phyloP scores from a whole-genome alignment of 352 stramenopile species.

The Phytophthora melonis region DNA sequence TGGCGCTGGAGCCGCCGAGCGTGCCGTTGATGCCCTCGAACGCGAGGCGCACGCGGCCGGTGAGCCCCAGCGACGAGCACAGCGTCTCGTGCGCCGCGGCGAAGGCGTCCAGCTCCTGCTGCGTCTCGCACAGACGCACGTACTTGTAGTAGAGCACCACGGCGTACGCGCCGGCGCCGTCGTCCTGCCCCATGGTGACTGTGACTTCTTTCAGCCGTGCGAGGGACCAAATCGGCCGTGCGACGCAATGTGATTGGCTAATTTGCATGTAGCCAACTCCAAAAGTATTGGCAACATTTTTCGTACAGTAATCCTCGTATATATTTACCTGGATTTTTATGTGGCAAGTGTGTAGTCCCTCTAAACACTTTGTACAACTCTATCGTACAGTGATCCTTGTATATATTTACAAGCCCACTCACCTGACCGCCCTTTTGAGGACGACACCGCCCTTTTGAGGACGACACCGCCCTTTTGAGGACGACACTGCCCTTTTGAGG shows the following conservation, averaged over 20 bases:
- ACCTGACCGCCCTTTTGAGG: no score
- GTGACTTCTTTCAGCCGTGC: neutral
- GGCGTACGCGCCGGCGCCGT: slow-evolving; percentile 38
- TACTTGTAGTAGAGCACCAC: slow-evolving; percentile 92
- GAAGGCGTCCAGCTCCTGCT: slow-evolving; percentile 46
- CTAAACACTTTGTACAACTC: no score
- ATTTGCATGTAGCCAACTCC: neutral
- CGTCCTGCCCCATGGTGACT: slow-evolving; percentile 23
- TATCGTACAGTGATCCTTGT: no score
- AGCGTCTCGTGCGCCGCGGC: slow-evolving; percentile 56
- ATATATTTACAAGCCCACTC: no score
- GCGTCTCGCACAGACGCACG: slow-evolving; percentile 58
- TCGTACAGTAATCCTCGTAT: neutral
- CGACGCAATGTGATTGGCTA: neutral
- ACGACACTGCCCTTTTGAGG: no score
- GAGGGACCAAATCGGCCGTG: neutral
- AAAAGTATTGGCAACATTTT: neutral
- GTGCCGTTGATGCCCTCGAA: slow-evolving; percentile 91
- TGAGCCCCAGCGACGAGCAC: slow-evolving; percentile 63
- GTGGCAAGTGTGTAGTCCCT: no score
- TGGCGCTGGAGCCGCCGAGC: slow-evolving; percentile 52
- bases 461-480: no score
- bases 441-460: no score
- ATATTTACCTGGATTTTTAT: no score
- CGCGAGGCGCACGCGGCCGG: slow-evolving; percentile 79